Conservation (phyloP, 2,329 filamentous ascomycete genomes). For the Aureobasidium musti region DNA sequence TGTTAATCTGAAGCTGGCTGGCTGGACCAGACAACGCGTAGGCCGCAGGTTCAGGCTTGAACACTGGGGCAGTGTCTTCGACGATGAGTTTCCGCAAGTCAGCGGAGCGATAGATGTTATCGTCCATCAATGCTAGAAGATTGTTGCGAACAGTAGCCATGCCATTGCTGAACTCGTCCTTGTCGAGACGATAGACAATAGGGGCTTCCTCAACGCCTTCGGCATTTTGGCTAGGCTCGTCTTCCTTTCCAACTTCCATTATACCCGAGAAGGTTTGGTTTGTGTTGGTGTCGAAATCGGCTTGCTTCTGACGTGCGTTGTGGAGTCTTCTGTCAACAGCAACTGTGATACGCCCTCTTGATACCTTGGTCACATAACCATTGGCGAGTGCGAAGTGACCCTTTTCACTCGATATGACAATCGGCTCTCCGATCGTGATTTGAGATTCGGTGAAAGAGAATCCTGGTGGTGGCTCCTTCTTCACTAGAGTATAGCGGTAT, state of each 20-base stretch:
- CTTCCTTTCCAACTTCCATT: slow-evolving; percentile 74
- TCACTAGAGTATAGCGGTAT: slow-evolving; percentile 82
- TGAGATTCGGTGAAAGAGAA: slow-evolving; percentile 94
- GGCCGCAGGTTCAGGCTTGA: slow-evolving; percentile 66
- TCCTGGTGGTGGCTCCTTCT: slow-evolving; percentile 58
- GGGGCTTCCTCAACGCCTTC: slow-evolving; percentile 48
- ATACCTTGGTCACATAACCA: slow-evolving; percentile 80
- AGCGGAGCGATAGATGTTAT: slow-evolving; percentile 68
- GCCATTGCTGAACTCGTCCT: slow-evolving; percentile 97
- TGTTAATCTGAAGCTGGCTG: slow-evolving; percentile 69
- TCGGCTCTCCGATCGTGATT: slow-evolving; percentile 80
- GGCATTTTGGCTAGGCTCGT: slow-evolving; percentile 30
- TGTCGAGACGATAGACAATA: slow-evolving; percentile 82
- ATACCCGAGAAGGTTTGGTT: slow-evolving; percentile 91
- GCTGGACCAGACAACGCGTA: slow-evolving; percentile 59
- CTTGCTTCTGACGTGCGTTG: slow-evolving; percentile 74
- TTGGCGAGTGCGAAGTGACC: slow-evolving; percentile 95
- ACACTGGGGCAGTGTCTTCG: slow-evolving; percentile 70
- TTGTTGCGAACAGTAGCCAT: slow-evolving; percentile 96
- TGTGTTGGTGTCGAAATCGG: slow-evolving; percentile 70
- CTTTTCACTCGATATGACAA: slow-evolving; percentile 94
- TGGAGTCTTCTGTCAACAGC: slow-evolving; percentile 89
- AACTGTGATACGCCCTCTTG: slow-evolving; percentile 75
- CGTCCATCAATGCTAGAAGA: slow-evolving; percentile 86
- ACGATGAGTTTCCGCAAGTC: slow-evolving; percentile 79